A percentile compares a stretch with the other conserved stretches of the same genome.
These are phyloP conservation scores for Laburnicola sp. DNA, from an alignment of 2,329 filamentous ascomycete species.

Conservation along the genomic window DNA sequence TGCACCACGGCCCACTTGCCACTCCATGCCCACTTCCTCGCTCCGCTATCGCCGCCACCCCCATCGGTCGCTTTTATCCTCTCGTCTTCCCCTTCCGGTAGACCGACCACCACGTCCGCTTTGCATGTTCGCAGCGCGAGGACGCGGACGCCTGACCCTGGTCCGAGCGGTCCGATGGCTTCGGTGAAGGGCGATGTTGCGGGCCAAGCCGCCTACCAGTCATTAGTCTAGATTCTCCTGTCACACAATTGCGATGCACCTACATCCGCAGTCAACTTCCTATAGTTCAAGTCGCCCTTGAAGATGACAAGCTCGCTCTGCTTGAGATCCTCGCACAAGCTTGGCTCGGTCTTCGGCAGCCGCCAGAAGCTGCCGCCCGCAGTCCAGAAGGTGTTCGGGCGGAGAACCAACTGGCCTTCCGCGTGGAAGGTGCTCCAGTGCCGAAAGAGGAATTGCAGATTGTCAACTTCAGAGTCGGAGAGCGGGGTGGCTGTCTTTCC, in stretches of 20 bases:
- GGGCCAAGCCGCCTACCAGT: constrained; percentile 72
- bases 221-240: constrained; percentile 10
- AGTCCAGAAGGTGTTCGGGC: constrained; percentile 92
- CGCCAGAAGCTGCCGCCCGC: constrained; percentile 86
- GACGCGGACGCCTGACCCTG: constrained; percentile 78
- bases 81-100: constrained; percentile 82
- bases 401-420: constrained; percentile 79
- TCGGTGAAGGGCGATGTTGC: constrained; percentile 82
- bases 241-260: constrained; percentile 40
- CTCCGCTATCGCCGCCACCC: constrained; percentile 69
- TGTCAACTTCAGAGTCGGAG: constrained; percentile 65
- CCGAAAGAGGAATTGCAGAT: constrained; percentile 76
- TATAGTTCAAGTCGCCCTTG: constrained; percentile 96
- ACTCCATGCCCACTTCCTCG: constrained; percentile 89
- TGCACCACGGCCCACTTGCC: constrained; percentile 97
- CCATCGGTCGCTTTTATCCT: constrained; percentile 68
- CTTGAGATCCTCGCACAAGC: constrained; percentile 76
- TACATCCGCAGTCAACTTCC: constrained; percentile 89
- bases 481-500: constrained; percentile 64
- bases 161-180: constrained; percentile 84
- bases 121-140: constrained; percentile 93
- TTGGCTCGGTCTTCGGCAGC: constrained; percentile 68
- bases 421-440: constrained; percentile 80
- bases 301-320: constrained; percentile 87
- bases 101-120: constrained; percentile 89